Conservation (phyloP, 495 filamentous ascomycete species). For the Aspergillus egyptiacus region DNA sequence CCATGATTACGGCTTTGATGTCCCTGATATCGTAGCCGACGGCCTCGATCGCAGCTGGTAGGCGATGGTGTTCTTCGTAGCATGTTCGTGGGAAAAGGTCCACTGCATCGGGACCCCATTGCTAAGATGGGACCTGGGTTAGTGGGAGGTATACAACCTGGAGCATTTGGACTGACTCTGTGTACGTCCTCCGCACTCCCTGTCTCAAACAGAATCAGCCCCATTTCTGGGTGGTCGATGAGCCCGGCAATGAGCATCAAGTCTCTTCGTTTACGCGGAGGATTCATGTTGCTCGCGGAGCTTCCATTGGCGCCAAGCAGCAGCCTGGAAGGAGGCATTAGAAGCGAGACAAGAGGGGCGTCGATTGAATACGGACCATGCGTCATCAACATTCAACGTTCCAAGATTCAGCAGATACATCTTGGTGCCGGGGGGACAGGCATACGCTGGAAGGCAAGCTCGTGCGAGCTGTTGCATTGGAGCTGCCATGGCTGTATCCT, state of each 20-base stretch:
- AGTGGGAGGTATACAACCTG: background rate
- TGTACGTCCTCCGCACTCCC: constrained; percentile 44
- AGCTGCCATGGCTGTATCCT: background rate
- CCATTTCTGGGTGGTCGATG: constrained; percentile 46
- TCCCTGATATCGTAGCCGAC: constrained; percentile 47
- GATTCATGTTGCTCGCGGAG: constrained; percentile 20
- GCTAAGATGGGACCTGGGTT: constrained; percentile 4
- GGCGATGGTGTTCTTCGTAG: constrained; percentile 35
- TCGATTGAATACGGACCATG: constrained; percentile 11
- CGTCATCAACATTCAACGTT: constrained; percentile 24
- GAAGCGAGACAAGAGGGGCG: background rate
- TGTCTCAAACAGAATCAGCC: constrained; percentile 48
- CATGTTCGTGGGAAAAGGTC: constrained; percentile 45
- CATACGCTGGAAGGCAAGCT: constrained; percentile 6
- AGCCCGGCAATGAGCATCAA: constrained; percentile 38
- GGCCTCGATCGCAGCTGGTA: constrained; percentile 40
- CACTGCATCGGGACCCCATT: constrained; percentile 33
- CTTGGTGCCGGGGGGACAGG: constrained; percentile 23
- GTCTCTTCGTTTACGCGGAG: constrained; percentile 35
- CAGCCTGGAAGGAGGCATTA: constrained; percentile 14
- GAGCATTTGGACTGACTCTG: constrained; percentile 16
- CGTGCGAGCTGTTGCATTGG: constrained; percentile 3
- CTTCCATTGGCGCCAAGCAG: constrained; percentile 26
- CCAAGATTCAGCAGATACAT: constrained; percentile 29
- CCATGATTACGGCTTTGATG: constrained; percentile 48